Evolutionary conservation across 2,329 filamentous ascomycete genomes (phyloP).

Genomic region (Paraphoma chrysanthemicola): DNA sequence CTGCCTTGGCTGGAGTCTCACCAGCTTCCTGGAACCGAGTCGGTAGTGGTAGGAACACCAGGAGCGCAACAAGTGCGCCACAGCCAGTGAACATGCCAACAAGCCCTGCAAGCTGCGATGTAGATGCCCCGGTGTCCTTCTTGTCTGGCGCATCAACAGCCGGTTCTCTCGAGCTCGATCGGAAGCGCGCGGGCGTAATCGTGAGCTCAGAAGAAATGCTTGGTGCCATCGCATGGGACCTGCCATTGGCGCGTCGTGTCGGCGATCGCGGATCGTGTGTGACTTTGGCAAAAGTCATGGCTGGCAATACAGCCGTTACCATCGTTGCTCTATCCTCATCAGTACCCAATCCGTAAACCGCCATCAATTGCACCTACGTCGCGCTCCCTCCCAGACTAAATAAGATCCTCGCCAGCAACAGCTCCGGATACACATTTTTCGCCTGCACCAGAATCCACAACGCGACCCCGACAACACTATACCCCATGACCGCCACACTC

Average conservation of each 20-base stretch:
- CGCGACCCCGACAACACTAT: constrained; percentile 78
- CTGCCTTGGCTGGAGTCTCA: constrained; percentile 74
- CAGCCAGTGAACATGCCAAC: constrained; percentile 93
- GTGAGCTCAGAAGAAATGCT: constrained; percentile 78
- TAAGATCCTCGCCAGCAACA: constrained; percentile 81
- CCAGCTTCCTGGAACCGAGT: constrained; percentile 77
- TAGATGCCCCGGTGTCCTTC: constrained; percentile 49
- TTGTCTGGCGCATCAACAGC: constrained; percentile 13
- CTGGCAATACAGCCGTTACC: constrained; percentile 93
- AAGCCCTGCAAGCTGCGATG: constrained; percentile 78
- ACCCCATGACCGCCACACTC: constrained; percentile 72
- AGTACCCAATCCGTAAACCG: constrained; percentile 8
- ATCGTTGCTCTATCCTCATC: constrained; percentile 70
- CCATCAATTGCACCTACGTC: constrained; percentile 60
- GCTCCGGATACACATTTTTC: constrained; percentile 83
- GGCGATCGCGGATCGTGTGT: constrained; percentile 34
- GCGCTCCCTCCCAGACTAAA: constrained; percentile 95
- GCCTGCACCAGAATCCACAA: constrained; percentile 85
- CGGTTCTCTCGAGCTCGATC: constrained; percentile 38
- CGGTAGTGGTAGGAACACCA: constrained; percentile 85
- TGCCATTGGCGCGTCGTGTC: constrained; percentile 44
- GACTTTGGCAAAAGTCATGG: constrained; percentile 57
- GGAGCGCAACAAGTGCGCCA: constrained; percentile 84
- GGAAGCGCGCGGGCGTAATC: constrained; percentile 69
- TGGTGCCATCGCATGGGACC: constrained; percentile 65